Conservation (phyloP, 2,329 filamentous ascomycete genomes). For the Aplosporella prunicola region DNA sequence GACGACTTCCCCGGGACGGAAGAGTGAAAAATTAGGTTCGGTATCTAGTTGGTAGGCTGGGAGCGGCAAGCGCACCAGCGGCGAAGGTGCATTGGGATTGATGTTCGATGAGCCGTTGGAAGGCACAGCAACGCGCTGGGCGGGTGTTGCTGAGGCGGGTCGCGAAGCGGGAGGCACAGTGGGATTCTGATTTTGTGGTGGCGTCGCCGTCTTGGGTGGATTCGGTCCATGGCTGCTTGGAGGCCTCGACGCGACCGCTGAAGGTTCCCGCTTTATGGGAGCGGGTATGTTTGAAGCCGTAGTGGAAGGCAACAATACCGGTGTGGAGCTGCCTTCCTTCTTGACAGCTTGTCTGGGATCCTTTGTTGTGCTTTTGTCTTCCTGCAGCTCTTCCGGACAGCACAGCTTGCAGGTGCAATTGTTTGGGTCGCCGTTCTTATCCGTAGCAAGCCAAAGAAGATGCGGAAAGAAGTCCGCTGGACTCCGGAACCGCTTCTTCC, state of each 20-base stretch:
- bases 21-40: constrained; percentile 40
- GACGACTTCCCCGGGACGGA: constrained; percentile 46
- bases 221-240: no score
- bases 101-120: no score
- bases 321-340: no score
- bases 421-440: constrained; percentile 41
- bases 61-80: constrained; percentile 20
- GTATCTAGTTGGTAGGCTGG: constrained; percentile 42
- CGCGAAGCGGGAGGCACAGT: no score
- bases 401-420: constrained; percentile 52
- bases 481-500: constrained; percentile 49
- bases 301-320: no score
- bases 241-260: no score
- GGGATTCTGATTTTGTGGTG: no score
- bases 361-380: constrained; percentile 23
- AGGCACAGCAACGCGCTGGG: no score
- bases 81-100: neutral
- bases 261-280: no score
- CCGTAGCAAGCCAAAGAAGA: constrained; percentile 47
- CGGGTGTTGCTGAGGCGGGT: no score
- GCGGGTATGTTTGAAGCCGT: no score
- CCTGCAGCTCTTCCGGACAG: constrained; percentile 43
- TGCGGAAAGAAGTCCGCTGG: constrained; percentile 53
- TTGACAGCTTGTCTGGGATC: constrained; percentile 19
- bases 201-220: no score